phyloP scores from a whole-genome alignment of 257 asterid genomes.

The Primulina tabacum region DNA sequence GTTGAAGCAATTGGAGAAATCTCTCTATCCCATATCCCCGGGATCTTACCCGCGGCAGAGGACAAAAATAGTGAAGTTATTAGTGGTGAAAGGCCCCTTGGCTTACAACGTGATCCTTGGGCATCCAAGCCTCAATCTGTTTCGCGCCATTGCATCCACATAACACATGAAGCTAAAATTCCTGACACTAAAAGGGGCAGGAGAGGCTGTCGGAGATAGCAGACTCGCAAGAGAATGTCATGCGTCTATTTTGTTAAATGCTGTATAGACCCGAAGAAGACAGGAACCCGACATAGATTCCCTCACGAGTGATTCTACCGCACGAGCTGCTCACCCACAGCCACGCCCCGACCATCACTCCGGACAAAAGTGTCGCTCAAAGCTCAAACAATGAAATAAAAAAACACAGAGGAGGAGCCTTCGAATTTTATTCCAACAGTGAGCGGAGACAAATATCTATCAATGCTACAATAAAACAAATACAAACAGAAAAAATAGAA shows the following conservation, averaged over 20 bases:
- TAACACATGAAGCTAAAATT: neutral
- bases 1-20: neutral
- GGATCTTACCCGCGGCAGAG: neutral
- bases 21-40: rapidly evolving
- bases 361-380: too few relatives aligned
- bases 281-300: neutral
- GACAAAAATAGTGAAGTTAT: neutral
- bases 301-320: too few relatives aligned
- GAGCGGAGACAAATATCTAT: too few relatives aligned
- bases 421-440: too few relatives aligned
- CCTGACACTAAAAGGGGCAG: neutral
- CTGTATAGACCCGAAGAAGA: neutral
- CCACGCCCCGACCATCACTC: too few relatives aligned
- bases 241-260: too few relatives aligned
- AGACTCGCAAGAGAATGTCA: neutral
- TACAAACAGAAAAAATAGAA: too few relatives aligned
- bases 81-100: neutral
- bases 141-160: neutral
- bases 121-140: neutral
- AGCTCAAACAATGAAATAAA: too few relatives aligned
- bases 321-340: too few relatives aligned
- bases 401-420: too few relatives aligned
- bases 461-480: too few relatives aligned
- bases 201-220: neutral
- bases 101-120: neutral